phyloP scores from a whole-genome alignment of 331 rosid genomes.

The Pyrus hybrid region DNA sequence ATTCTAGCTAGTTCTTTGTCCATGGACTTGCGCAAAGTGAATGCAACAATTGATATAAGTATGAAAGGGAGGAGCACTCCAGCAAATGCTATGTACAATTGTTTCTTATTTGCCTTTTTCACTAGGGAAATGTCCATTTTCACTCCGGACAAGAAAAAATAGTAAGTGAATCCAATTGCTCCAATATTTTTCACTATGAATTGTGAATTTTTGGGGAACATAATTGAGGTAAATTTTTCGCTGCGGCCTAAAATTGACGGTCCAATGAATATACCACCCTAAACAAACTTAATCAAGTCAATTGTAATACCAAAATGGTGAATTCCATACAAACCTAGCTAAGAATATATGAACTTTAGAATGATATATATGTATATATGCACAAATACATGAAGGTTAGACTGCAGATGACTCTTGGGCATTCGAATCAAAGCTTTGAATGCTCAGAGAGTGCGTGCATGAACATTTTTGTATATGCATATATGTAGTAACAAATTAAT shows the following conservation, averaged over 20 bases:
- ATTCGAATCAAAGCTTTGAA: neutral
- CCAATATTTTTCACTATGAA: slow-evolving; percentile 51
- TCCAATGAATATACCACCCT: slow-evolving; percentile 82
- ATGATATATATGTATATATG: neutral
- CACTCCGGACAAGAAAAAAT: slow-evolving; percentile 49
- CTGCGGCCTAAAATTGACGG: slow-evolving; percentile 51
- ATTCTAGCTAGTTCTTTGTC: slow-evolving; percentile 34
- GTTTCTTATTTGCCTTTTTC: slow-evolving; percentile 40
- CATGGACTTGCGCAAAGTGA: slow-evolving; percentile 38
- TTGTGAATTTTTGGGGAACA: slow-evolving; percentile 6
- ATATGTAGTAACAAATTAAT: too few species aligned
- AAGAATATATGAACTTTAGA: neutral
- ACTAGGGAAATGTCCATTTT: slow-evolving; percentile 41
- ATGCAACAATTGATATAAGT: slow-evolving; percentile 6
- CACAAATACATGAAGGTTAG: neutral
- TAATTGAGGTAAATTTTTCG: slow-evolving; percentile 8
- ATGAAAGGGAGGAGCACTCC: slow-evolving; percentile 27
- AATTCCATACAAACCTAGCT: neutral
- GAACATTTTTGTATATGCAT: neutral
- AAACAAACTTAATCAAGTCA: slow-evolving; percentile 9
- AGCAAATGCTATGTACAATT: slow-evolving; percentile 20
- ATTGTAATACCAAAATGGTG: neutral
- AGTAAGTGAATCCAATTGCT: slow-evolving; percentile 60
- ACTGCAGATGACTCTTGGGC: neutral
- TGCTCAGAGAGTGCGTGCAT: neutral